Base-by-base conservation (phyloP, 2,329 filamentous ascomycete species). In the Cladophialophora chaetospira region DNA sequence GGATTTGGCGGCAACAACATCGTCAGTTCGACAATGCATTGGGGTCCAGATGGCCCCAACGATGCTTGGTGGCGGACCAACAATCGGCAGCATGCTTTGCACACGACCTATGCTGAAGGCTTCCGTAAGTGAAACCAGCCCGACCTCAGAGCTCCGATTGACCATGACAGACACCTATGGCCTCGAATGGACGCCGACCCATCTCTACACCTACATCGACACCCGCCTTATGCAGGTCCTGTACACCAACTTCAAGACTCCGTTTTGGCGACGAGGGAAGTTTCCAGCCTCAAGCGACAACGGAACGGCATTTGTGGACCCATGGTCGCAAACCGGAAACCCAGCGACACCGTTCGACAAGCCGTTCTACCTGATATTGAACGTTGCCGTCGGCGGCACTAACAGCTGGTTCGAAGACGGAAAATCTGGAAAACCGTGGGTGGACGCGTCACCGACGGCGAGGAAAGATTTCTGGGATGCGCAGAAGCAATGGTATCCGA, bases 51-150 rank as follows among this genome's bases (percentile, higher is more conserved):
- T 66, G 65, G 77, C 3, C 79, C 77, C 58, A 86, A 89, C 68
- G 88, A 95, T 69, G 89, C 81, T 10, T 95, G 87, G 87, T 94
- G 88, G 88, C 82, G 83, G 64, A 93, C 88, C 60, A 92, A 91
- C 71, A 85, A 87, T 69, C 93, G 92, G 78, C 84, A 85, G 52
- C 75, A 80, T 60, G 86, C 88, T 9, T 79, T 91, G 26, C 89
- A 91, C 75, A 89, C 86, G 4, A 89, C 88, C 1, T 95, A 87
- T 71, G 73, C 85, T 28, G 73, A 77, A 1, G 81, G 74, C 21
- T 90, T 85, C 76, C 88, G 42, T 44, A 13, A 44, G 42, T 28
- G 21, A 13, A 13, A 25, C 13, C 13, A n/a, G 9, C 23, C 11
- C 2, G 4, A 44, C 21, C 19, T 23, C 9, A 6, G 42, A 28